Evolutionary conservation across 306 rosid species (phyloP).

Genomic region (Lablab purpureus): DNA sequence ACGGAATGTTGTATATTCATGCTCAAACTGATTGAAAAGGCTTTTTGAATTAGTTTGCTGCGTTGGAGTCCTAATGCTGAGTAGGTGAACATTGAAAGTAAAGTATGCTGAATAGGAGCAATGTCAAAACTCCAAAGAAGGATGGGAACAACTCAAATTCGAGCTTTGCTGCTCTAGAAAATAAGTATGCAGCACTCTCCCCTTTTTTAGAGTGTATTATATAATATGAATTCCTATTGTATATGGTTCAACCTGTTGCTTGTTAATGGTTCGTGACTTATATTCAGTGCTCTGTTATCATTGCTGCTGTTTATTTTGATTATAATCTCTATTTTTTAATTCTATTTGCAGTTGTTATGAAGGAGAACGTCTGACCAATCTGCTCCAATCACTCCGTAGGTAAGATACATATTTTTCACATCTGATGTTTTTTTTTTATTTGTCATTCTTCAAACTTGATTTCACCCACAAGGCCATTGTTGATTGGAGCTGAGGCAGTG

Average conservation of each 20-base stretch:
- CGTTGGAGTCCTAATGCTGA: constrained; percentile 4
- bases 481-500: background rate
- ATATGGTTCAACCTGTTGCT: background rate
- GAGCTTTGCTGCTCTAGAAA: constrained; percentile 15
- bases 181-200: constrained; percentile 39
- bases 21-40: background rate
- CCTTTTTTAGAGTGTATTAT: background rate
- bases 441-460: constrained; percentile 13
- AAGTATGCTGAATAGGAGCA: constrained; percentile 41
- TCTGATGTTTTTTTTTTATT: constrained; percentile 3
- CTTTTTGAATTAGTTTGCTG: background rate
- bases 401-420: constrained; percentile 28
- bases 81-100: constrained; percentile 15
- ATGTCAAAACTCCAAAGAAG: constrained; percentile 47
- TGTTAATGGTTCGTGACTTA: background rate
- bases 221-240: background rate
- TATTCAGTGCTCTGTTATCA: background rate
- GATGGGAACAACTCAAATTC: constrained; percentile 37
- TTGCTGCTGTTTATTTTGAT: background rate
- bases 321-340: background rate
- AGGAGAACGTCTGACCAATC: constrained; percentile 59
- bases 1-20: background rate
- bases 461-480: constrained; percentile 2
- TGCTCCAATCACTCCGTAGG: constrained; percentile 71
- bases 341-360: constrained; percentile 59